Conservation (phyloP, 164 flowering plant genomes). For the Tinospora cordifolia region DNA sequence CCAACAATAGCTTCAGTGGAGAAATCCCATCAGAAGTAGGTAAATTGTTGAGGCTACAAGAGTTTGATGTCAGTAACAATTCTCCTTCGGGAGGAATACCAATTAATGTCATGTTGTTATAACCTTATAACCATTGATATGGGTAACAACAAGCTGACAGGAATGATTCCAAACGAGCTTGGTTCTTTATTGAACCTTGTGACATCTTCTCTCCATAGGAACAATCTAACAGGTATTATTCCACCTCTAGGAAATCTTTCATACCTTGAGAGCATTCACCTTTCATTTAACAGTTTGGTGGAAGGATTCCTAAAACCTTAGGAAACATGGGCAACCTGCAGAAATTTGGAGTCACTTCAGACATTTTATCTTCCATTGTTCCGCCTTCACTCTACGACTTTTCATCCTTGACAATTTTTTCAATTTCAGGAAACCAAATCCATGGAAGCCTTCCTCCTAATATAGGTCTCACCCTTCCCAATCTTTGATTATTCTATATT, state of each 20-base stretch:
- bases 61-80: slow-evolving; percentile 12
- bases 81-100: slow-evolving; percentile 21
- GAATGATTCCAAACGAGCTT: slow-evolving; percentile 23
- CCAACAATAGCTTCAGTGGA: slow-evolving; percentile 20
- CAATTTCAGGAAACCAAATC: slow-evolving; percentile 14
- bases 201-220: slow-evolving; percentile 3
- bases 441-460: slow-evolving; percentile 21
- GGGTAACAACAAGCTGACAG: slow-evolving; percentile 13
- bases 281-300: slow-evolving; percentile 20
- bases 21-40: slow-evolving; percentile 20
- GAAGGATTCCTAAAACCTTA: slow-evolving; percentile 22
- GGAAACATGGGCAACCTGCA: slow-evolving; percentile 12
- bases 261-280: slow-evolving; percentile 13
- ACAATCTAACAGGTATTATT: slow-evolving; percentile 28
- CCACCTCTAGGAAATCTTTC: slow-evolving; percentile 37
- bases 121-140: slow-evolving; percentile 10
- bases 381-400: slow-evolving; percentile 30
- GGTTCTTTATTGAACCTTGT: slow-evolving; percentile 23
- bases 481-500: slow-evolving; percentile 2
- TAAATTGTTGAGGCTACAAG: slow-evolving; percentile 13
- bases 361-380: slow-evolving; percentile 19
- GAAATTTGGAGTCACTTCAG: neutral
- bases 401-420: slow-evolving; percentile 18
- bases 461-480: slow-evolving; percentile 23
- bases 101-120: slow-evolving; percentile 9